A percentile compares a stretch with the other conserved stretches of the same genome.
Evolutionary conservation across 306 rosid genomes (phyloP).

Genomic region (Ormosia semicastrata): DNA sequence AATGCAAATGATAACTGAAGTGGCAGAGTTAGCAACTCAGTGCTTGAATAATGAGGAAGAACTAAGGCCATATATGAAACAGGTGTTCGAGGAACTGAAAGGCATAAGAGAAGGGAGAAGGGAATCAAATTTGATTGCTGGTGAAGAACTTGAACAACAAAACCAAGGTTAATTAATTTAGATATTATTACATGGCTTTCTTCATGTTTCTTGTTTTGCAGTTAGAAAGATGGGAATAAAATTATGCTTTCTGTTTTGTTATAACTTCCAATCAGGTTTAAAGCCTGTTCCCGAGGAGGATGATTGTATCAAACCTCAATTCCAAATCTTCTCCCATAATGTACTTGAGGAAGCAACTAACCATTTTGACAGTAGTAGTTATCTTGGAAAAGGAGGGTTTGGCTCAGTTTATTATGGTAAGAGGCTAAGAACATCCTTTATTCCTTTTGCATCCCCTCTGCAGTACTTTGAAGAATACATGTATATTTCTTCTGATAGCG

Average conservation of each 20-base stretch:
- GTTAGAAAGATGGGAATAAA: background rate
- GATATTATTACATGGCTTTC: background rate
- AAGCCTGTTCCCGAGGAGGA: background rate
- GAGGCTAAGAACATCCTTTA: background rate
- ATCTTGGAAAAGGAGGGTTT: slow-evolving; percentile 56
- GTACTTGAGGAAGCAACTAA: slow-evolving; percentile 36
- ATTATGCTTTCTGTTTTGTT: background rate
- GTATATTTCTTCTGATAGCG: background rate
- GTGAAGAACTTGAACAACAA: background rate
- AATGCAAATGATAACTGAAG: background rate
- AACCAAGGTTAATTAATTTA: background rate
- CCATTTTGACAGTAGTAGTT: slow-evolving; percentile 6
- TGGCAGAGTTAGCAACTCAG: background rate
- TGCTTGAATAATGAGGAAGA: background rate
- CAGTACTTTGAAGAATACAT: background rate
- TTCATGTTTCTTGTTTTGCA: background rate
- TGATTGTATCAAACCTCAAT: background rate
- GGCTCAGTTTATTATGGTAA: slow-evolving; percentile 54
- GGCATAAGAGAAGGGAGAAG: background rate
- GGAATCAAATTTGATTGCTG: background rate
- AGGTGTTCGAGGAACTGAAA: background rate
- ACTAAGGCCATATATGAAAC: background rate
- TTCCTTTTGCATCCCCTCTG: background rate
- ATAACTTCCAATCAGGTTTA: background rate
- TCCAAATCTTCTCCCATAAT: background rate